Base-by-base conservation (phyloP, 2,329 filamentous ascomycete species). In the Botrytis pseudocinerea region DNA sequence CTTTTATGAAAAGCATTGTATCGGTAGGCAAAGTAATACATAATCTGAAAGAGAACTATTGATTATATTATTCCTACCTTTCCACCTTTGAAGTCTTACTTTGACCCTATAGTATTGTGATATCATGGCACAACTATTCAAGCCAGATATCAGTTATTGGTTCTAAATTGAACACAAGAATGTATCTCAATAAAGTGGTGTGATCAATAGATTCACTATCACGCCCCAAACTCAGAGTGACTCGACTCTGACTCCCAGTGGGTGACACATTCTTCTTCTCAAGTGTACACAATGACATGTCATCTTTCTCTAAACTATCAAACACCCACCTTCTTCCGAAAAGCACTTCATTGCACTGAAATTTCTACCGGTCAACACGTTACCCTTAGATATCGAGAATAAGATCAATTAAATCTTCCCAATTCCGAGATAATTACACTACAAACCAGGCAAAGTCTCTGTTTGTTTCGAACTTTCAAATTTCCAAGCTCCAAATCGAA, bases 1-100 rank as follows among this genome's bases (percentile, higher is more conserved):
- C 48, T 42, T n/a, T 69, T 68, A 68, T 38, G 25, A 57, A 68
- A 57, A 57, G 48, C 18, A 12, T 68, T 68, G 48, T 57, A 57
- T 57, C n/a, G 28, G 54, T 57, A 69, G 48, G 48, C 48, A 42
- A 69, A 69, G 10, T 69, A 42, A 59, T 69, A 42, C 9, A 57
- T 57, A 57, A 57, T 57, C 18, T 42, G 18, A 25, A 68, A 42
- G 48, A 42, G 40, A 7, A 9, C 12, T n/a, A 42, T 32, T 69
- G 18, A 16, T 44, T 69, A 38, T 57, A 42, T 44, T 42, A 44
- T 10, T 12, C 16, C 28, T 40, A 42, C 14, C 1, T 57, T 57
- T 14, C 54, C 1, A 69, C 38, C 16, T 25, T 38, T 32, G 18
- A 2, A n/a, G 9, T 42, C 22, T 44, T 20, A 42, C 40, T 57